A percentile compares a stretch with the other conserved stretches of the same genome.
Evolutionary conservation across 441 rosid genomes (phyloP).

Genomic region (Adansonia madagascariensis): DNA sequence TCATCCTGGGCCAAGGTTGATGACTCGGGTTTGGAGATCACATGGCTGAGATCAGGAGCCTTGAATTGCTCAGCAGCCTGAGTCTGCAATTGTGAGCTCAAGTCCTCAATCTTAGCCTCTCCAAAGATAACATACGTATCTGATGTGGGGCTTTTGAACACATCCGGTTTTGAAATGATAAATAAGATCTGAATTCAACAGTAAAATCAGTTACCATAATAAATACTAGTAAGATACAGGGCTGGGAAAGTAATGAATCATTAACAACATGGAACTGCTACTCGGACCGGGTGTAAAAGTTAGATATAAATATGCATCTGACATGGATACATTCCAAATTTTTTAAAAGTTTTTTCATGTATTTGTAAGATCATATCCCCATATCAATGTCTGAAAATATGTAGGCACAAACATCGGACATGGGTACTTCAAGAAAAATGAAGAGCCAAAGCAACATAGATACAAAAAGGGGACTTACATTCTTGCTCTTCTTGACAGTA

Average conservation of each 20-base stretch:
- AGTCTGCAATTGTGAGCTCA: slow-evolving; percentile 84
- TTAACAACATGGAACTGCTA: neutral
- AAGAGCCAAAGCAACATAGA: no score
- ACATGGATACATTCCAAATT: no score
- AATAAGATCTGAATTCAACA: slow-evolving; percentile 61
- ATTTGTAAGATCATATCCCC: no score
- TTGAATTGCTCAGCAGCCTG: slow-evolving; percentile 88
- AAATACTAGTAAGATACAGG: neutral
- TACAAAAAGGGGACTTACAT: slow-evolving; percentile 40
- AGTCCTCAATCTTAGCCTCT: slow-evolving; percentile 66
- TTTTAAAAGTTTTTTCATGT: no score
- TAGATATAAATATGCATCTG: no score
- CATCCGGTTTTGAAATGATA: slow-evolving; percentile 84
- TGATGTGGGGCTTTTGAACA: slow-evolving; percentile 84
- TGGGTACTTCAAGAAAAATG: no score
- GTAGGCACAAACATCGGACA: no score
- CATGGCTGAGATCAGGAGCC: slow-evolving; percentile 63
- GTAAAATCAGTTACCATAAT: slow-evolving; percentile 7
- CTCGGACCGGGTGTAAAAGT: no score
- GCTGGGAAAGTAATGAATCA: neutral
- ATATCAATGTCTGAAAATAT: no score
- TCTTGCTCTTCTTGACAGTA: slow-evolving; percentile 83
- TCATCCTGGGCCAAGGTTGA: slow-evolving; percentile 64
- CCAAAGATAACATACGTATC: slow-evolving; percentile 54
- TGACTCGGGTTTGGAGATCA: slow-evolving; percentile 66